Evolutionary conservation across 345 rosid genomes (phyloP).

Genomic region (Tarenaya hassleriana): DNA sequence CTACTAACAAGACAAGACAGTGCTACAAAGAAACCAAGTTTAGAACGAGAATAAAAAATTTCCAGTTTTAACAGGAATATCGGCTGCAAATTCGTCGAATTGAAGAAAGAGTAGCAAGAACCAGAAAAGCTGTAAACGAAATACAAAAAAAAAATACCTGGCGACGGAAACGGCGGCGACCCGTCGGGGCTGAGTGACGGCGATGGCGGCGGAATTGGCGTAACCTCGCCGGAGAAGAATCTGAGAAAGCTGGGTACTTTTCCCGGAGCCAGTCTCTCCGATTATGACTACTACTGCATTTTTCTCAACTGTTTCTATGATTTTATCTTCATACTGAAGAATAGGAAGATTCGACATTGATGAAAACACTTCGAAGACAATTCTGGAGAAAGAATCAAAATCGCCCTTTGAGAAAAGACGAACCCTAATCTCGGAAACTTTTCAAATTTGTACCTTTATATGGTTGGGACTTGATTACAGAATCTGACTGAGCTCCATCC

Average conservation of each 20-base stretch:
- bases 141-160: conserved; percentile 35
- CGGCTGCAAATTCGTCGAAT: background rate
- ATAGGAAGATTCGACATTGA: conserved; percentile 72
- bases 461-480: too few species aligned
- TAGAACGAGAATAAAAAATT: background rate
- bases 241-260: conserved; percentile 98
- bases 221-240: conserved; percentile 77
- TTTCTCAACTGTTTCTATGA: conserved; percentile 54
- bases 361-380: too few species aligned
- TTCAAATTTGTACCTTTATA: too few species aligned
- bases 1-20: background rate
- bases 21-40: background rate
- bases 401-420: too few species aligned
- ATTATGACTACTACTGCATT: conserved; percentile 74
- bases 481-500: too few species aligned
- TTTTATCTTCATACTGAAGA: conserved; percentile 68
- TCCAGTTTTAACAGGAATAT: background rate
- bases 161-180: conserved; percentile 95
- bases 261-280: conserved; percentile 94
- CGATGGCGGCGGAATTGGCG: conserved; percentile 62
- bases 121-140: background rate
- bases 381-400: too few species aligned
- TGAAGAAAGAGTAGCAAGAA: background rate
- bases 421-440: too few species aligned
- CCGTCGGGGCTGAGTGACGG: conserved; percentile 93